Evolutionary conservation across 2,329 filamentous ascomycete genomes (phyloP), one percentile per base, ranked within the genome.

Genomic region (Xylaria sp.): DNA sequence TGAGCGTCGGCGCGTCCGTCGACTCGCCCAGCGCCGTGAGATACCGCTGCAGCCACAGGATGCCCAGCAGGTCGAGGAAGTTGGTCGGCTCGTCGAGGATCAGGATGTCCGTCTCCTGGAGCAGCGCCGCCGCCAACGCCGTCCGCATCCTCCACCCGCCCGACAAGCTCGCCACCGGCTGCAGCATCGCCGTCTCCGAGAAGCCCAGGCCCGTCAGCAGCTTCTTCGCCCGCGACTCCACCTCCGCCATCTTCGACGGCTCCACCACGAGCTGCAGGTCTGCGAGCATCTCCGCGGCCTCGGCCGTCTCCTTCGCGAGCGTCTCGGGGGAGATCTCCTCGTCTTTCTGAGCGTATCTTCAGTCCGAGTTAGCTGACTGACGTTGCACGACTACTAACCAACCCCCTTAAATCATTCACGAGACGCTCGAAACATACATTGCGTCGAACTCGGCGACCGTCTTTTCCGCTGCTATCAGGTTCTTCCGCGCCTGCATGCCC

Each of bases 21-120:
- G 77, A 77, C 22, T 88, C 85, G 3, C 83, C 82, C 2, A 90
- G 77, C 0, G 84, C 80, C 42, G 85, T 81, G 10, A 97, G 86
- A 74, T 94, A 90, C 13, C 86, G 85, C 75, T 96, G 90, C 0
- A 97, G 83, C 92, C 93, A 96, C 63, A 97, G 87, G 64, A 97
- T 94, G 0, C 92, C 92, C 0, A 94, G 84, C 0, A 96, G 82
- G 74, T 96, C 93, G 1, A 96, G 85, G 75, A 93, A 96, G 75
- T 96, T 96, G 38, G 93, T 96, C 0, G 93, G 93, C 76, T 96
- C 93, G 76, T 96, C 93, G 1, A 96, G 86, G 57, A 96, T 89
- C 65, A 96, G 83, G 2, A 96, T 87, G 71, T 96, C 92, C 0
- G 89, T 87, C 7, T 90, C 87, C 68, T 94, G 90, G 0, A 93